These are phyloP conservation scores for Podaxis sp. DNA, from an alignment of 768 basidiomycete genomes.

Conservation along the genomic window DNA sequence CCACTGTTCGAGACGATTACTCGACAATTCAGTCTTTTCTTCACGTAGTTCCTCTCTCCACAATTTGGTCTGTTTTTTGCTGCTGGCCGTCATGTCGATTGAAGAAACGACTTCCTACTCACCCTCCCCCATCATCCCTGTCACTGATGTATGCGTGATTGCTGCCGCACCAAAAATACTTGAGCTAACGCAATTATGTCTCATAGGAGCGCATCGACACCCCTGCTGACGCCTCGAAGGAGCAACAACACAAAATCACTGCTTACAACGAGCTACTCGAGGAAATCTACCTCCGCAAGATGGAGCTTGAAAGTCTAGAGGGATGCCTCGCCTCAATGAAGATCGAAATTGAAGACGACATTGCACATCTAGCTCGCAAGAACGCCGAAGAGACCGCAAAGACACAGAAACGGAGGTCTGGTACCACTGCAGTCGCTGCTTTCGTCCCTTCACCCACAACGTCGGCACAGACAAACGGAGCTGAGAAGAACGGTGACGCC, in stretches of 20 bases:
- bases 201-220: constrained; percentile 26
- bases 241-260: constrained; percentile 26
- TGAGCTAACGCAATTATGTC: background rate
- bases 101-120: constrained; percentile 1
- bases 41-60: background rate
- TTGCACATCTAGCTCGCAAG: constrained; percentile 8
- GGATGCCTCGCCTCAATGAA: constrained; percentile 27
- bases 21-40: background rate
- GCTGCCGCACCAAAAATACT: background rate
- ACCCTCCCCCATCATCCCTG: constrained; percentile 27
- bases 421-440: background rate
- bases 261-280: constrained; percentile 30
- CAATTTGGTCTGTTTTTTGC: background rate
- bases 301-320: constrained; percentile 28
- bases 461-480: background rate
- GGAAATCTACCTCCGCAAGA: constrained; percentile 29
- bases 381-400: background rate
- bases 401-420: background rate
- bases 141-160: constrained; percentile 26
- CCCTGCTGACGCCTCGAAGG: constrained; percentile 19
- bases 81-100: constrained; percentile 3
- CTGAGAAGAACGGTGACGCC: background rate
- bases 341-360: constrained; percentile 26
- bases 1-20: background rate
- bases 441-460: background rate